phyloP scores from a whole-genome alignment of 163 green algal genomes.

The Scenedesmus sp. region DNA sequence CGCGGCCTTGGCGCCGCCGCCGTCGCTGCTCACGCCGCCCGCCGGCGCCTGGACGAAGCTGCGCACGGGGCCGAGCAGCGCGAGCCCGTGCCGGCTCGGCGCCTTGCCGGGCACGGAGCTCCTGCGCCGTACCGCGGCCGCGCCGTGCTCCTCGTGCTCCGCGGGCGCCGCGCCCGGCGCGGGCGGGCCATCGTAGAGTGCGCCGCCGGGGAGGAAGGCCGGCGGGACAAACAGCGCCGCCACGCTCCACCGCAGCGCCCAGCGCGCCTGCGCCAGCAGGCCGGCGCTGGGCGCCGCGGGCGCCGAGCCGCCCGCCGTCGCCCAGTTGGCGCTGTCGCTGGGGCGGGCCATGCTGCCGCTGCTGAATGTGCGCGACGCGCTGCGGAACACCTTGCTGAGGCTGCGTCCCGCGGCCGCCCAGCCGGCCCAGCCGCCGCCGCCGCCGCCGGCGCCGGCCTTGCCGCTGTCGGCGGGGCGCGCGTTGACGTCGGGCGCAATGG shows the following conservation, averaged over 20 bases:
- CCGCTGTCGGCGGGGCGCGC: slow-evolving; percentile 14
- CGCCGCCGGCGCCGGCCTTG: neutral
- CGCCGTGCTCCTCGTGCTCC: neutral
- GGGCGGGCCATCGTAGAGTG: neutral
- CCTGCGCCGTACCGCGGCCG: no score
- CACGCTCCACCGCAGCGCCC: neutral
- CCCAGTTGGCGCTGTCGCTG: no score
- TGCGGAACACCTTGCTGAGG: slow-evolving; percentile 19
- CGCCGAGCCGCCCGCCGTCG: no score
- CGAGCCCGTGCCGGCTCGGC: neutral
- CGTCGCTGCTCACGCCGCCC: neutral
- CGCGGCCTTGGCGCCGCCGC: neutral
- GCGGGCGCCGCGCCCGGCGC: neutral
- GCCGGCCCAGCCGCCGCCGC: neutral
- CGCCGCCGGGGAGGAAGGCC: slow-evolving; percentile 14
- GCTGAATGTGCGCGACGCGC: no score
- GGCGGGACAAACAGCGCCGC: slow-evolving; percentile 20
- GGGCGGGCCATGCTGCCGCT: no score
- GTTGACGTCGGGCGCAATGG: slow-evolving; percentile 42
- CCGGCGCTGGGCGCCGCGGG: no score
- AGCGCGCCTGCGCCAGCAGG: no score
- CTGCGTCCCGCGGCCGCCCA: neutral
- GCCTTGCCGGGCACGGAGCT: no score
- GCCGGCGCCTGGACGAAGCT: neutral
- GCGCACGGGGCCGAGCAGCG: slow-evolving; percentile 13